Conservation (phyloP, 2,329 filamentous ascomycete species). For the Didymella segeticola region DNA sequence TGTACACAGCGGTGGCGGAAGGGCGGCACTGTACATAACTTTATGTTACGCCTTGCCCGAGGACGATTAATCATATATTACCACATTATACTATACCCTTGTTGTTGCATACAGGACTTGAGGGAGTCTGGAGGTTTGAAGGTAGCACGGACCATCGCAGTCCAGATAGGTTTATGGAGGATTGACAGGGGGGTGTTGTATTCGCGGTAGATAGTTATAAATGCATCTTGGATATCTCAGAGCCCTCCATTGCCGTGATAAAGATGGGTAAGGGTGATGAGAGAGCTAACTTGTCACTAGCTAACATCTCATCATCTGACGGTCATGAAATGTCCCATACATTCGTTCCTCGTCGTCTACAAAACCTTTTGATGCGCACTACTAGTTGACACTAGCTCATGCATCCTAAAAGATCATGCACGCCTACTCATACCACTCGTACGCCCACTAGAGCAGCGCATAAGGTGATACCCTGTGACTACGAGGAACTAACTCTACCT, state of each 20-base stretch:
- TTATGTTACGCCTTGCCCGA: slow-evolving; percentile 5
- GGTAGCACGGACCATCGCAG: background rate
- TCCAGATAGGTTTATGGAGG: background rate
- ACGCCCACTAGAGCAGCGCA: too few relatives aligned
- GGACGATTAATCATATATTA: slow-evolving; percentile 2
- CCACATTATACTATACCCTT: slow-evolving; percentile 7
- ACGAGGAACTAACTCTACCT: too few relatives aligned
- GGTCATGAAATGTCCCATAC: too few relatives aligned
- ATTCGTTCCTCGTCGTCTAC: too few relatives aligned
- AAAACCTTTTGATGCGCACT: too few relatives aligned
- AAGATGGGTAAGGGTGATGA: too few relatives aligned
- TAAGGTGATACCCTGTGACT: too few relatives aligned
- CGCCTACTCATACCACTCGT: too few relatives aligned
- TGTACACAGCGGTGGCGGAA: background rate
- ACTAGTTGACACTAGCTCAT: too few relatives aligned
- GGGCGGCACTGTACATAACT: slow-evolving; percentile 24
- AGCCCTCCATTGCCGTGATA: background rate
- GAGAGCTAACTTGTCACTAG: too few relatives aligned
- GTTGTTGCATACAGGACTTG: slow-evolving; percentile 2
- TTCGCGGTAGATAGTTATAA: slow-evolving; percentile 4
- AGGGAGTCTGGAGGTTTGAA: background rate
- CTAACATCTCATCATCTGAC: too few relatives aligned
- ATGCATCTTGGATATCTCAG: slow-evolving; percentile 7
- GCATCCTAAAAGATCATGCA: too few relatives aligned
- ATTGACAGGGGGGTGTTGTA: background rate